A percentile compares a stretch with the other conserved stretches of the same genome.
These are phyloP conservation scores for Nicotiana undulata DNA, from an alignment of 257 asterid species.

Conservation along the genomic window DNA sequence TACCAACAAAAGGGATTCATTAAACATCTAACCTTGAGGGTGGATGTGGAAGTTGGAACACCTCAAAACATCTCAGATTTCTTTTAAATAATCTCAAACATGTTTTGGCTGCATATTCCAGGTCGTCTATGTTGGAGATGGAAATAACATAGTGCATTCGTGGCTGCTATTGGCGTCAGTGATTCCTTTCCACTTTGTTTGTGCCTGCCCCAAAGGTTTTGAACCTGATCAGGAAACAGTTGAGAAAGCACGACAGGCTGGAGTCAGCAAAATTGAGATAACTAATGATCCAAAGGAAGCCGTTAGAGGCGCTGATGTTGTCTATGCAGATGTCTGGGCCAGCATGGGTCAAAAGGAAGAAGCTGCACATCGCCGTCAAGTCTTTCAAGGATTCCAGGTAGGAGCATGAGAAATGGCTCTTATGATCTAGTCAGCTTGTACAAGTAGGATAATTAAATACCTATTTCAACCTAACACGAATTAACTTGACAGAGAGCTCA, in stretches of 20 bases:
- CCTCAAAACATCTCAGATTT: not conserved
- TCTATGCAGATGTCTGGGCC: constrained; percentile 96
- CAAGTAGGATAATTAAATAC: not conserved
- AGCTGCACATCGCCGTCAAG: constrained; percentile 81
- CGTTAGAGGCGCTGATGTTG: constrained; percentile 86
- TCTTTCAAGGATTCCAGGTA: constrained; percentile 90
- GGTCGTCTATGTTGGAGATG: constrained; percentile 96
- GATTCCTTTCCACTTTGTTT: constrained; percentile 83
- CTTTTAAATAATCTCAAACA: not conserved
- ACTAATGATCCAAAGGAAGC: constrained; percentile 77
- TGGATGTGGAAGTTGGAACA: not conserved
- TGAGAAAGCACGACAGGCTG: constrained; percentile 57
- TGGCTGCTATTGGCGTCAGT: constrained; percentile 79
- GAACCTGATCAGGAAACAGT: constrained; percentile 75
- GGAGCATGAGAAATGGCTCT: not conserved
- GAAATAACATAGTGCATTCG: constrained; percentile 92
- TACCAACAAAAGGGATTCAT: not conserved
- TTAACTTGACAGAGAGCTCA: not conserved
- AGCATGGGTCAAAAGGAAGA: constrained; percentile 98
- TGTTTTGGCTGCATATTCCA: constrained; percentile 19
- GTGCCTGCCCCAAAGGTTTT: constrained; percentile 82
- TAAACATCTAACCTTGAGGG: not conserved
- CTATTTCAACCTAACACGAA: not conserved
- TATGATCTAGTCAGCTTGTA: not conserved
- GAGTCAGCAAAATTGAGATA: constrained; percentile 81